A percentile compares a stretch with the other conserved stretches of the same genome.
Conservation (phyloP, 768 basidiomycete genomes). For the Trametes cubensis region DNA sequence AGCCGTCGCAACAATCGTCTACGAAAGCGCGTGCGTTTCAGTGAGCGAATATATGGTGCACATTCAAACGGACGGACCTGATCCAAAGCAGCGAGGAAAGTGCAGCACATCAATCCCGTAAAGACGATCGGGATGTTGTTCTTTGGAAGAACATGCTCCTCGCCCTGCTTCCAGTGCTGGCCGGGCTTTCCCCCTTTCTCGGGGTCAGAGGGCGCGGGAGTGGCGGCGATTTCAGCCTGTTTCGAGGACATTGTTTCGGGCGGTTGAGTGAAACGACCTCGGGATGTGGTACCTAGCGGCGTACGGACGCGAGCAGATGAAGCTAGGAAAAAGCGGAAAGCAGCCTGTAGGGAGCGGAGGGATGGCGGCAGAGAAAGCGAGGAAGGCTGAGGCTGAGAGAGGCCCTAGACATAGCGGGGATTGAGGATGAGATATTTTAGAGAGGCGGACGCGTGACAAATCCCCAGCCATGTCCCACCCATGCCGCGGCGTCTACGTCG, state of each 20-base stretch:
- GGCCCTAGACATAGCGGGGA: not conserved
- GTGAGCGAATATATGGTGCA: too few relatives aligned
- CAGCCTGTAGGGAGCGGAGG: not conserved
- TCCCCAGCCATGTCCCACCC: conserved; percentile 5
- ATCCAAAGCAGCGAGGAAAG: conserved; percentile 52
- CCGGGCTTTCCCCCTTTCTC: conserved; percentile 31
- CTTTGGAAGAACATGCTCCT: conserved; percentile 46
- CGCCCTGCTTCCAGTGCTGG: conserved; percentile 42
- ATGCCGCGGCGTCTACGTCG: conserved; percentile 6
- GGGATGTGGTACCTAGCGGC: not conserved
- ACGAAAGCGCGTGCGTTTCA: too few relatives aligned
- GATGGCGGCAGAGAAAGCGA: conserved; percentile 3
- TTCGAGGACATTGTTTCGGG: conserved; percentile 4
- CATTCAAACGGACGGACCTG: conserved; percentile 31
- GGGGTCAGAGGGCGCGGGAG: conserved; percentile 9
- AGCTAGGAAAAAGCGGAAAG: conserved; percentile 4
- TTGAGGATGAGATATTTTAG: conserved; percentile 10
- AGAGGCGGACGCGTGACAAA: conserved; percentile 19
- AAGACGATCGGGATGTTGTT: conserved; percentile 48
- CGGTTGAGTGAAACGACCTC: not conserved
- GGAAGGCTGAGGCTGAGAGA: conserved; percentile 4
- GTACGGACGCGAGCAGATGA: conserved; percentile 2
- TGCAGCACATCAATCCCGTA: conserved; percentile 45
- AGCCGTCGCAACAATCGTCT: conserved; percentile 53
- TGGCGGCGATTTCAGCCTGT: not conserved